phyloP scores from a whole-genome alignment of 2,329 filamentous ascomycete genomes.

The Colletotrichum orchidophilum region DNA sequence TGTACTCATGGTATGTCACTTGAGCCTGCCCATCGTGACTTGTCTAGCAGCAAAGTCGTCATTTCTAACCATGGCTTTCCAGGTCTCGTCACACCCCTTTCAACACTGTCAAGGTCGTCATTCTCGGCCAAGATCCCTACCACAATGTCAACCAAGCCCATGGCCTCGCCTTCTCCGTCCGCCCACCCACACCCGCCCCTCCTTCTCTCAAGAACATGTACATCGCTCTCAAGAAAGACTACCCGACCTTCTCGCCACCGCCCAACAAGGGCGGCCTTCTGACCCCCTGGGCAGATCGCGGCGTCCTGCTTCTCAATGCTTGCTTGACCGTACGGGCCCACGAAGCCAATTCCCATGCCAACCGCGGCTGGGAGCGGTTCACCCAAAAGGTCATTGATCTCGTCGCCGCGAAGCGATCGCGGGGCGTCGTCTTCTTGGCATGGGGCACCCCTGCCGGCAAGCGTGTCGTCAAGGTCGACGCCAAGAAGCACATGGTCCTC shows the following conservation, averaged over 20 bases:
- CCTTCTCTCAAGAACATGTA: constrained; percentile 96
- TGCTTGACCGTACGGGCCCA: constrained; percentile 93
- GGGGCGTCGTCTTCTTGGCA: constrained; percentile 92
- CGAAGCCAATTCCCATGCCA: constrained; percentile 85
- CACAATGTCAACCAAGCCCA: constrained; percentile 96
- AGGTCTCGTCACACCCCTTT: constrained; percentile 97
- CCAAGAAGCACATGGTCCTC: constrained; percentile 80
- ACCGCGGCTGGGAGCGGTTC: constrained; percentile 91
- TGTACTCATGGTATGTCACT: constrained; percentile 86
- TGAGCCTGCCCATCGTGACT: background rate
- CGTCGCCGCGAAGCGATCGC: constrained; percentile 78
- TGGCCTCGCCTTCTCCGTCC: constrained; percentile 94
- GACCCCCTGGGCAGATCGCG: constrained; percentile 92
- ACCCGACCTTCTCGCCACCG: constrained; percentile 80
- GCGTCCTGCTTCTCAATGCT: constrained; percentile 93
- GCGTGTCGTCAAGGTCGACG: constrained; percentile 78
- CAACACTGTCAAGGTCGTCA: constrained; percentile 87
- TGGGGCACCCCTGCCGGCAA: constrained; percentile 90
- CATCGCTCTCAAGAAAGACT: constrained; percentile 86
- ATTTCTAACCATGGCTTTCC: constrained; percentile 35
- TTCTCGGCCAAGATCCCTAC: constrained; percentile 96
- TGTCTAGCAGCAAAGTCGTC: background rate
- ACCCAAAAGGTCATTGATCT: constrained; percentile 92
- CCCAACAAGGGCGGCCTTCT: constrained; percentile 83
- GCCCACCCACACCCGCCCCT: constrained; percentile 86